A percentile compares a stretch with the other conserved stretches of the same genome.
Conservation (phyloP, 1,139 yeast species). For the Pichia cactophila region DNA sequence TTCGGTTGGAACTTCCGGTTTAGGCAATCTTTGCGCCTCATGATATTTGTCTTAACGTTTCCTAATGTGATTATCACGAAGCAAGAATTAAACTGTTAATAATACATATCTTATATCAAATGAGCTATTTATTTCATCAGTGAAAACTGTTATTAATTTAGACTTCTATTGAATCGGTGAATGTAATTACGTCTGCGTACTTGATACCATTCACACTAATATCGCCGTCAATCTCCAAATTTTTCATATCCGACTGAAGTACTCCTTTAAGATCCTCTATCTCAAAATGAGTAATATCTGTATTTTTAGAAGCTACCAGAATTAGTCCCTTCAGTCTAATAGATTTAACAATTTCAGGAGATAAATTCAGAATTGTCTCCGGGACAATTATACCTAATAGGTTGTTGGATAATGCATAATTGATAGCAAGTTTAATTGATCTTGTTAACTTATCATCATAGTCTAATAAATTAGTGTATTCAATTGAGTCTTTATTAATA, state of each 20-base stretch:
- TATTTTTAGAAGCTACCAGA: conserved; percentile 55
- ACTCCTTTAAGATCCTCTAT: conserved; percentile 6
- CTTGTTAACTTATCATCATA: conserved; percentile 34
- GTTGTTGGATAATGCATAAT: conserved; percentile 75
- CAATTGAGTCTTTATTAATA: conserved; percentile 29
- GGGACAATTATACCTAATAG: conserved; percentile 79
- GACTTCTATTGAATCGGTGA: conserved; percentile 65
- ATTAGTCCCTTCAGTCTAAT: conserved; percentile 78
- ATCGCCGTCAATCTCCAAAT: conserved; percentile 32
- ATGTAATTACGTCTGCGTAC: conserved; percentile 56
- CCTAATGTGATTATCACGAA: too few relatives aligned
- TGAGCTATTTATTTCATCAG: background rate
- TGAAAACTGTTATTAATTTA: conserved; percentile 22
- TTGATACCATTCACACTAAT: conserved; percentile 72
- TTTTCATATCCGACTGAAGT: conserved; percentile 7
- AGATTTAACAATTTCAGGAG: conserved; percentile 68
- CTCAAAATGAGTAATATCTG: conserved; percentile 13
- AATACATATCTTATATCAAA: background rate
- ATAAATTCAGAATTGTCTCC: conserved; percentile 57
- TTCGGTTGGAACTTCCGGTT: background rate
- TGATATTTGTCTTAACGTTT: too few relatives aligned
- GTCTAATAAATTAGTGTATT: conserved; percentile 25
- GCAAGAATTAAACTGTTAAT: background rate
- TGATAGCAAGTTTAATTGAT: conserved; percentile 53
- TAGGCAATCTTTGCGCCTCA: background rate